A percentile compares a stretch with the other conserved stretches of the same genome.
These are phyloP conservation scores for Paramecium pentaurelia DNA, from an alignment of 73 alveolate species.

Conservation along the genomic window DNA sequence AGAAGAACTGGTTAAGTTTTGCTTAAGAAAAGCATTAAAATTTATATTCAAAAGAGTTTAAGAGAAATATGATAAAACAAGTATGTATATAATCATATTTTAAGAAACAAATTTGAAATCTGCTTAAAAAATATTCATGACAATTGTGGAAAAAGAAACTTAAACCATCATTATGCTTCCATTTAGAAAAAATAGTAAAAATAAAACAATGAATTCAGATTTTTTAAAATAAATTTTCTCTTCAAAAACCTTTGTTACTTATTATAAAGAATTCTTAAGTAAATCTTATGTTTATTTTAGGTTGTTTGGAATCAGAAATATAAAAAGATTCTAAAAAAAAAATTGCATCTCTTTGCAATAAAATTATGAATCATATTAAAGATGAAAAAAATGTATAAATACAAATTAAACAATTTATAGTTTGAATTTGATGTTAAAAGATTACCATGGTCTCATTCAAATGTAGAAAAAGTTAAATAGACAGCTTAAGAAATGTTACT, in stretches of 20 bases:
- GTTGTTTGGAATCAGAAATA: neutral
- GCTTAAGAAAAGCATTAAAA: neutral
- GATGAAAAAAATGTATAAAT: neutral
- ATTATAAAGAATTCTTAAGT: neutral
- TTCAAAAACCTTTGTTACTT: neutral
- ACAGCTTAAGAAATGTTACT: neutral
- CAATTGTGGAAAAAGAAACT: neutral
- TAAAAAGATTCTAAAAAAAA: neutral
- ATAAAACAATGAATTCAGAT: neutral
- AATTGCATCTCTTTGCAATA: neutral
- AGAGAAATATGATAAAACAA: neutral
- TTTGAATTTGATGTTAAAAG: neutral
- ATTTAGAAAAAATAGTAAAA: slow-evolving; percentile 10
- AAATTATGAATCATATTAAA: neutral
- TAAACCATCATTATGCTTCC: neutral
- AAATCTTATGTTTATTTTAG: neutral
- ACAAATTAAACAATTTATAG: neutral
- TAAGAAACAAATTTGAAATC: neutral
- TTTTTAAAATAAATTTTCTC: neutral
- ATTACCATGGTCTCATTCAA: neutral
- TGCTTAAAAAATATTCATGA: neutral
- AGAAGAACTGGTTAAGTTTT: neutral
- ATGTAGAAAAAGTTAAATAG: neutral
- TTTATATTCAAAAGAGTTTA: neutral
- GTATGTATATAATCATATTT: neutral